Base-by-base conservation (phyloP, 345 rosid species). In the Arabidopsis arenosa region DNA sequence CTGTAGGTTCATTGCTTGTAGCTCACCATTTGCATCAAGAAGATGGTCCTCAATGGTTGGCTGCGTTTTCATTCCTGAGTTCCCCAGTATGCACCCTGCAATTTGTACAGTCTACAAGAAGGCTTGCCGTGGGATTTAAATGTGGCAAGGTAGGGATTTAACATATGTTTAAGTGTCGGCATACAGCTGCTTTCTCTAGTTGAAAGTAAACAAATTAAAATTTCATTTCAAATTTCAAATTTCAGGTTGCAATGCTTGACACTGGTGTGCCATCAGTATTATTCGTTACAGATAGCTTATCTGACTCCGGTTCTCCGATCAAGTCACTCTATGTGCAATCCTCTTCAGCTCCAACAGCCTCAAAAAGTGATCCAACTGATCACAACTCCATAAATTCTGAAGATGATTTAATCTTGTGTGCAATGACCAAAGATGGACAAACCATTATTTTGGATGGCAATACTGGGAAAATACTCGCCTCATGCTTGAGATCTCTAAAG, bases 211-310 rank as follows among this genome's bases (percentile, higher is more conserved):
- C 40, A 51, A 48, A 48, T 48, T 37, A 17, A 36, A 48, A 28
- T 66, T 18, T 58, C 73, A 57, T 73, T 40, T 61, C 47, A 55
- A 26, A 43, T 59, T 79, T 73, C 47, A 33, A 76, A 43, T 84
- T 86, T 75, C 92, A 95, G 99, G 97, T 89, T 48, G 92, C 91
- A 58, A 63, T 92, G 87, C 91, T 94, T 13, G 92, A 90, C 82
- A 82, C 79, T 73, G 78, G 74, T 80, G 28, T 87, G 48, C 80
- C 71, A 15, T 86, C 97, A 67, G 80, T 88, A 48, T 57, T 90
- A 60, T 92, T 83, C 74, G 64, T 88, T 79, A 83, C 88, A n/a
- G 83, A 90, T 67, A 82, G 85, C 77, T 40, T 87, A 56, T 82
- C 89, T 49, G 73, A 73, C 41, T 72, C 90, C 6, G 81, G 72